Evolutionary conservation across 768 basidiomycete species (phyloP).

Genomic region (Serendipita sp.): DNA sequence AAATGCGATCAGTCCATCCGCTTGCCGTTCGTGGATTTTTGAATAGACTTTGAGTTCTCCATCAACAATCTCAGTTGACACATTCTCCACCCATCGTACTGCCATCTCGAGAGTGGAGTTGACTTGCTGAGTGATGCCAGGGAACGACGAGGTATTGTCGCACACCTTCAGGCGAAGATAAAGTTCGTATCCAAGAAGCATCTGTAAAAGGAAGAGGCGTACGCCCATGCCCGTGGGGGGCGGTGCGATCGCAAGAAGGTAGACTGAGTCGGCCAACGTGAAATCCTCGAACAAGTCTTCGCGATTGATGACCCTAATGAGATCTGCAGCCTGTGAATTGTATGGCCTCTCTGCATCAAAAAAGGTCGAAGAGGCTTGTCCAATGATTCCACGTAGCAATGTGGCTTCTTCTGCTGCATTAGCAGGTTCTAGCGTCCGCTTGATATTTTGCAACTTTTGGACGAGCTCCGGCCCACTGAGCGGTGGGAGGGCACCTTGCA

Average conservation of each 20-base stretch:
- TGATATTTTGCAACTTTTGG: background rate
- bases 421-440: background rate
- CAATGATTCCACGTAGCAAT: background rate
- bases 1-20: slow-evolving; percentile 6
- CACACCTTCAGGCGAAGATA: slow-evolving; percentile 3
- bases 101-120: slow-evolving; percentile 1
- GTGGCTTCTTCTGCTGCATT: background rate
- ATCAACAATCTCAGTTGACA: background rate
- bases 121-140: slow-evolving; percentile 2
- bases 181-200: slow-evolving; percentile 1
- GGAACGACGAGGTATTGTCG: background rate
- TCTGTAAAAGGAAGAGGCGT: slow-evolving; percentile 5
- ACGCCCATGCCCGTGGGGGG: slow-evolving; percentile 5
- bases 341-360: background rate
- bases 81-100: slow-evolving; percentile 1
- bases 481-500: slow-evolving; percentile 5
- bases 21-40: slow-evolving; percentile 2
- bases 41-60: slow-evolving; percentile 5
- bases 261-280: background rate
- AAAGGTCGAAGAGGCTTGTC: background rate
- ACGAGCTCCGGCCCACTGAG: background rate
- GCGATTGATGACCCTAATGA: background rate
- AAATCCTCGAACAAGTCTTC: slow-evolving; percentile 4
- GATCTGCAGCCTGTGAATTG: slow-evolving; percentile 1
- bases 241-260: slow-evolving; percentile 4